These are phyloP conservation scores for Citrus hindsii DNA, from an alignment of 345 rosid species.

Conservation along the genomic window DNA sequence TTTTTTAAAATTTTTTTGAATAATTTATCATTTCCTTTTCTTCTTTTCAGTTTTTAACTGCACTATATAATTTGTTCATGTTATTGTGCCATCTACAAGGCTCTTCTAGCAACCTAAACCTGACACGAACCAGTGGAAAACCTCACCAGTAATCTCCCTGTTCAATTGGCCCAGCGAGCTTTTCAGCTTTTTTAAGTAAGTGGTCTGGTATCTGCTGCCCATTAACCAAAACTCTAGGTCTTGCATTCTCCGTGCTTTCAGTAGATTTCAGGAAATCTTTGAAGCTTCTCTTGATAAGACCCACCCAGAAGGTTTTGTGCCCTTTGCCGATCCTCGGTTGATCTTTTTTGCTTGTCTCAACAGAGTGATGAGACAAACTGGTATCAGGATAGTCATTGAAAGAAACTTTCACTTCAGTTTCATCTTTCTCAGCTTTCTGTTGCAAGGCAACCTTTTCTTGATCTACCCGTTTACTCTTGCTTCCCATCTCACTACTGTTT, in stretches of 20 bases:
- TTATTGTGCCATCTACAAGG: not conserved
- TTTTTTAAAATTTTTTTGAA: not conserved
- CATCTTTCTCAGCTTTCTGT: conserved; percentile 40
- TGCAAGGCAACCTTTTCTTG: conserved; percentile 31
- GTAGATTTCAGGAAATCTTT: conserved; percentile 27
- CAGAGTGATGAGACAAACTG: conserved; percentile 38
- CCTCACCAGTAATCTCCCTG: conserved; percentile 75
- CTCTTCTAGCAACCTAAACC: not conserved
- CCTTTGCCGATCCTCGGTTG: conserved; percentile 28
- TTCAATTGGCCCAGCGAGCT: conserved; percentile 66
- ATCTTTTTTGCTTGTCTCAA: conserved; percentile 28
- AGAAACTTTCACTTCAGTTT: conserved; percentile 43
- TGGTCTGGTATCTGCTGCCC: conserved; percentile 55
- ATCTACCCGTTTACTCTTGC: conserved; percentile 23
- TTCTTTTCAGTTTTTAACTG: not conserved
- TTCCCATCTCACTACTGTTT: conserved; percentile 28
- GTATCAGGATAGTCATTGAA: conserved; percentile 31
- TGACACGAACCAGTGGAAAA: not conserved
- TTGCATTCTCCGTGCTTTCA: conserved; percentile 25
- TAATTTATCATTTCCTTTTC: not conserved
- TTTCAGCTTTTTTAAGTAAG: conserved; percentile 52
- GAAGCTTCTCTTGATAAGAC: conserved; percentile 32
- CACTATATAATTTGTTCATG: not conserved
- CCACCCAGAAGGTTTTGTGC: conserved; percentile 38
- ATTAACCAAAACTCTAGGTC: conserved; percentile 47